Evolutionary conservation across 2,329 filamentous ascomycete genomes (phyloP), one percentile per base, ranked within the genome.

Genomic region (Boeremia lycopersici): DNA sequence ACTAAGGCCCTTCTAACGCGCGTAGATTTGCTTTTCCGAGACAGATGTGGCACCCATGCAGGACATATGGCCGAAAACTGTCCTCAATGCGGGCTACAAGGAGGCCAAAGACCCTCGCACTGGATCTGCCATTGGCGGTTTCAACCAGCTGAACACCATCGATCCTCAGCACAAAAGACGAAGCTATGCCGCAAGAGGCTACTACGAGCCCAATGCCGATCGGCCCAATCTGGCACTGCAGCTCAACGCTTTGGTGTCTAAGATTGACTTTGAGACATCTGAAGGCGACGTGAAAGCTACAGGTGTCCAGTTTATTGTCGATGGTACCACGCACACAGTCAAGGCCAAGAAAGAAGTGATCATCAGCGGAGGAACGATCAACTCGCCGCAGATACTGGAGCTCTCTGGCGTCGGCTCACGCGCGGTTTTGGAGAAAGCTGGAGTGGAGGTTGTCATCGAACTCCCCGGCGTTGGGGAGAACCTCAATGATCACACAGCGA

Each of bases 141-240:
- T 72, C 57, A 72, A 71, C 33, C 67, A 71, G 41, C 49, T 68
- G 34, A 65, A 55, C 29, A 69, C 64, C 8, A 61, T 72, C 17
- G 61, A 71, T 34, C 64, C 69, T 3, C 60, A 53, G 30, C 63
- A 64, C 3, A 57, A 68, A 12, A 52, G 53, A 35, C 58, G 67
- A 45, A 77, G 69, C 30, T 76, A 77, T 50, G 64, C 74, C 10
- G 74, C 72, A 10, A 53, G 72, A 52, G 72, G 65, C 1, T 77
- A 75, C 61, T 75, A 73, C 25, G 65, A 70, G 40, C 68, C 72
- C n/a, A 72, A 72, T 39, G 59, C 65, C 1, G 36, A 58, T 1
- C 73, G 80, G 8, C 62, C 71, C 2, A 84, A 84, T 56, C 64
- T 84, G 2, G 67, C 73, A n/a, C 65, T 84, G 1, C 64, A 83